Evolutionary conservation across 345 rosid species (phyloP), one percentile per base, ranked within the genome.

Genomic region (Firmiana major): DNA sequence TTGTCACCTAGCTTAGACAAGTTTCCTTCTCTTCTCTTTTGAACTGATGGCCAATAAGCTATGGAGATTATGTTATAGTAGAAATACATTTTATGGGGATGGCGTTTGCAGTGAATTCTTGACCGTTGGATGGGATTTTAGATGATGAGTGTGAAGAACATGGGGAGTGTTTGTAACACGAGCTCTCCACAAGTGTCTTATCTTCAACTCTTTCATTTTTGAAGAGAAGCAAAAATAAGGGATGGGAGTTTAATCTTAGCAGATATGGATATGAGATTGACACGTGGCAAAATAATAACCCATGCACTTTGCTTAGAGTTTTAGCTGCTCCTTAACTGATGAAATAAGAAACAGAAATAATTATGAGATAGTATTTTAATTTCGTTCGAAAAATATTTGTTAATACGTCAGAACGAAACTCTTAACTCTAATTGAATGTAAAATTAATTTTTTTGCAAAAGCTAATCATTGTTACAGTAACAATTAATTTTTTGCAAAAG

Each of bases 101-200:
- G 0, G 40, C 9, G 34, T 15, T 31, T 28, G 42, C 15, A 45
- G 36, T 57, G 10, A 57, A 38, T 12, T 58, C 46, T 38, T 3
- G 65, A 74, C 86, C 85, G 73, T 84, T 79, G 80, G 86, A 84
- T 87, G 46, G 40, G 36, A 21, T 57, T 51, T 38, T 26, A 12
- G 65, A 73, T 4, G 62, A 43, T 42, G 22, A 55, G 31, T 7
- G 15, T 13, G 31, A n/a, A 55, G 59, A 19, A 15, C 3, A 31
- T 10, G 12, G 60, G 60, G 63, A 17, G 80, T 70, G 84, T 77
- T 81, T 68, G 63, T 7, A 62, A 74, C 90, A 83, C 84, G 84
- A 86, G 89, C 74, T 82, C 91, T 82, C 93, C 91, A 81, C 93
- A 85, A 74, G 87, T 73, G 85, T 75, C 90, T 88, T 88, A 88